Base-by-base conservation (phyloP, 169 alveolate species). In the Babesia sp. region DNA sequence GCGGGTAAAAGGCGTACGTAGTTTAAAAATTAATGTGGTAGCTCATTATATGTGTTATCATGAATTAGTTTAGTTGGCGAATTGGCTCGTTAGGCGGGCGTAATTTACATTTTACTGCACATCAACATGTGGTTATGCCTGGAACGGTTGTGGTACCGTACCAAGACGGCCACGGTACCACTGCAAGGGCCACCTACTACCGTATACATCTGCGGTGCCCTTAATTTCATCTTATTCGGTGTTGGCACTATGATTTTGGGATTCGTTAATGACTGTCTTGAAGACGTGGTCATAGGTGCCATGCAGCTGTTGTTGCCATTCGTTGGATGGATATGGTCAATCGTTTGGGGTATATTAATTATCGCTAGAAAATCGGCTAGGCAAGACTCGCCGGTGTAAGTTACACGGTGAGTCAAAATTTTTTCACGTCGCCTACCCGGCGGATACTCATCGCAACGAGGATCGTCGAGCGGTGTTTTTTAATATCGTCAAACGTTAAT, bases 321-420 rank as follows among this genome's bases (percentile, higher is more conserved):
- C 24, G 84, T 91, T 24, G 95, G 95, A 22, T 91, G 95, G 95
- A 37, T 86, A 34, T 91, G 95, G 95, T 85, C 95, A 2, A 63
- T 91, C 7, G 79, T 84, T 37, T 91, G 95, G 95, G 95, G 95
- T 9, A 60, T 90, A 42, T 39, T 84, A 7, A 91, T 91, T n/a
- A 79, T 91, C n/a, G 57, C 36, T n/a, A 16, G 67, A 2, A 57
- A 57, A 50, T n/a, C 28, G 61, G 36, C 6, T 20, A 16, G 28
- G 26, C 33, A 12, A 18, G 56, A 48, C 20, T 20, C 20, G n/a
- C n/a, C n/a, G n/a, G n/a, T n/a, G n/a, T n/a, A n/a, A n/a, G n/a
- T n/a, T n/a, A n/a, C n/a, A n/a, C n/a, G n/a, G n/a, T n/a, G n/a
- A n/a, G n/a, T n/a, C n/a, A n/a, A n/a, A n/a, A n/a, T n/a, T n/a